Base-by-base conservation (phyloP, 768 basidiomycete species). In the Candolleomyces efflorescens region DNA sequence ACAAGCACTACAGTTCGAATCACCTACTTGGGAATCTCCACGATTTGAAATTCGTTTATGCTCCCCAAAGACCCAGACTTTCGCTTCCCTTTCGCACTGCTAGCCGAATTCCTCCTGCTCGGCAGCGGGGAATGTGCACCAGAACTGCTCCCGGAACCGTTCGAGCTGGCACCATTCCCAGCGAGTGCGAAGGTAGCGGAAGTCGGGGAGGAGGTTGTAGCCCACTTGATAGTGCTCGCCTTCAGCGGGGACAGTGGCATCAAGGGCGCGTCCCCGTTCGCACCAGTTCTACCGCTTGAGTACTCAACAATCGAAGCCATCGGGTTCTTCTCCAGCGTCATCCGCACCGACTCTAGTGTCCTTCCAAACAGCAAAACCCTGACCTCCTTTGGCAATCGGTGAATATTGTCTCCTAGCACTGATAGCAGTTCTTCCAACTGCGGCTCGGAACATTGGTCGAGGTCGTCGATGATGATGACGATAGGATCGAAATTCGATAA, bases 391-490 rank as follows among this genome's bases (percentile, higher is more conserved):
- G 56, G 51, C 20, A 58, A n/a, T 17, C 45, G 45, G 17, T 23
- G 18, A 3, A 53, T 1, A 17, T 7, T 26, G 12, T 52, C 51
- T 4, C 27, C 51, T 3, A 53, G 43, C 15, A 48, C 43, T 20
- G 23, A 15, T 12, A 58, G 22, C 38, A 58, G 41, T 26, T 45
- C 27, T 4, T 48, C 41, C 7, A 58, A 50, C 7, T 58, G 50
- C 2, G 38, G 3, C 13, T 49, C 38, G 7, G 56, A 22, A 23
- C 32, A 53, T 41, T 44, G 49, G 20, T 58, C 56, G 41, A 58
- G 3, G 20, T 53, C 50, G 56, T 58, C 56, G 39, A 58, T 18
- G 39, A 58, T 38, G 50, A 58, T 45, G 15, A 58, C 18, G 17
- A 53, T 17, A 4, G 49, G 43, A 18, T 41, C 48, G 5, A 27